A percentile compares a stretch with the other conserved stretches of the same genome.
These are phyloP conservation scores for Trichophyton rubrum DNA, from an alignment of 2,329 filamentous ascomycete species.

Conservation along the genomic window DNA sequence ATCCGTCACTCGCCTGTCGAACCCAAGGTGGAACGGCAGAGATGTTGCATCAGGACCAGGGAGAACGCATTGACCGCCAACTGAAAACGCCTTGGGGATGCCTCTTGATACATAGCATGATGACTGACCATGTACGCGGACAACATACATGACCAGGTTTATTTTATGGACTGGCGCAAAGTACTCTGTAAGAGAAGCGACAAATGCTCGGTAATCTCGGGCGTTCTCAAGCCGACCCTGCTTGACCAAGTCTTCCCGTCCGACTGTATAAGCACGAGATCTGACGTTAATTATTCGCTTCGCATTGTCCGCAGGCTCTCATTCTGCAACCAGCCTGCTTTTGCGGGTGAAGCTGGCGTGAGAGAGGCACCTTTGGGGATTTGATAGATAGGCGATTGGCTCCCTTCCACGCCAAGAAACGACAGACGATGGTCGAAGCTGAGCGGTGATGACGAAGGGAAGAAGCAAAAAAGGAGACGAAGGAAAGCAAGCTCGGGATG, in stretches of 20 bases:
- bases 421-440: neutral
- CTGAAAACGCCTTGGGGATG: neutral
- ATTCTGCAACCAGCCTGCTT: neutral
- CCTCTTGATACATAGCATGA: neutral
- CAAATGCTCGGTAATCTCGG: neutral
- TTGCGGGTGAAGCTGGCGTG: neutral
- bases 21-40: neutral
- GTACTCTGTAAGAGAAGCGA: neutral
- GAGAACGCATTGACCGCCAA: constrained; percentile 1
- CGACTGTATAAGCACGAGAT: neutral
- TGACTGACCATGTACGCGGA: neutral
- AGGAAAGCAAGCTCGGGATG: neutral
- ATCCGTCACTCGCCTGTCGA: neutral
- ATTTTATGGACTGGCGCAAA: neutral
- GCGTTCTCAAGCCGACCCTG: neutral
- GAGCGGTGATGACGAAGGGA: neutral
- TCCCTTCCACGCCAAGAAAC: neutral
- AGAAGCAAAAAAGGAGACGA: neutral
- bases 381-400: constrained; percentile 1
- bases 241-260: neutral
- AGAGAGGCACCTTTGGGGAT: neutral
- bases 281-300: neutral
- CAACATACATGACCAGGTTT: neutral
- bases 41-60: neutral
- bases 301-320: neutral